Conservation (phyloP, 305 asterid genomes). For the Fraxinus paxiana region DNA sequence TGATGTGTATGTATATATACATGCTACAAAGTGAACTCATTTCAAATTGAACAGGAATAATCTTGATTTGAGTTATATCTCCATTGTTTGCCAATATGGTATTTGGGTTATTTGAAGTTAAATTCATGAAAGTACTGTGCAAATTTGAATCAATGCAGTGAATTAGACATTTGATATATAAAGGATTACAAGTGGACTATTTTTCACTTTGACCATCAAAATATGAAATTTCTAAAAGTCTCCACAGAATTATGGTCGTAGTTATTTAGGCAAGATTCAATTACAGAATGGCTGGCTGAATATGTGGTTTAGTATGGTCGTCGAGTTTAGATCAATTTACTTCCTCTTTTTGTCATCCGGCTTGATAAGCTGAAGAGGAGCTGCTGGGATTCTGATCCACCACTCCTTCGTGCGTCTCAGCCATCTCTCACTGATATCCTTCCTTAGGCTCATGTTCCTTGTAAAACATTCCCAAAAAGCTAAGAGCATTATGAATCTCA, state of each 20-base stretch:
- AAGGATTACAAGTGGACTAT: background rate
- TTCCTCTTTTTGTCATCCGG: slow-evolving; percentile 66
- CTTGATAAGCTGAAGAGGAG: slow-evolving; percentile 70
- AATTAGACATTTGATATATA: background rate
- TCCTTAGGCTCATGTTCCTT: slow-evolving; percentile 57
- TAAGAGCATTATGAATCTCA: slow-evolving; percentile 42
- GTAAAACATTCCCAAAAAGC: slow-evolving; percentile 64
- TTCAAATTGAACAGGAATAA: background rate
- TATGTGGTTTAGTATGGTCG: background rate
- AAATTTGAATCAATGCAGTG: background rate
- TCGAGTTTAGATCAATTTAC: slow-evolving; percentile 21
- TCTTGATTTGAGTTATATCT: background rate
- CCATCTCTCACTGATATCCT: slow-evolving; percentile 50
- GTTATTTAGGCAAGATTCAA: background rate
- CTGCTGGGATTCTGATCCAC: slow-evolving; percentile 90
- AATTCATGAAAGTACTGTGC: background rate
- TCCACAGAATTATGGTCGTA: background rate
- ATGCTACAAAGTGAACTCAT: background rate
- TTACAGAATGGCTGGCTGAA: background rate
- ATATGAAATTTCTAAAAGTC: background rate
- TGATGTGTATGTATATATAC: background rate
- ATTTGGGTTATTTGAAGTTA: background rate
- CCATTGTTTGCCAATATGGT: background rate
- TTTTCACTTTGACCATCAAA: background rate
- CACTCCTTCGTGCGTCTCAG: slow-evolving; percentile 72